Conservation (phyloP, 2,329 filamentous ascomycete genomes). For the Macrophomina tecta region DNA sequence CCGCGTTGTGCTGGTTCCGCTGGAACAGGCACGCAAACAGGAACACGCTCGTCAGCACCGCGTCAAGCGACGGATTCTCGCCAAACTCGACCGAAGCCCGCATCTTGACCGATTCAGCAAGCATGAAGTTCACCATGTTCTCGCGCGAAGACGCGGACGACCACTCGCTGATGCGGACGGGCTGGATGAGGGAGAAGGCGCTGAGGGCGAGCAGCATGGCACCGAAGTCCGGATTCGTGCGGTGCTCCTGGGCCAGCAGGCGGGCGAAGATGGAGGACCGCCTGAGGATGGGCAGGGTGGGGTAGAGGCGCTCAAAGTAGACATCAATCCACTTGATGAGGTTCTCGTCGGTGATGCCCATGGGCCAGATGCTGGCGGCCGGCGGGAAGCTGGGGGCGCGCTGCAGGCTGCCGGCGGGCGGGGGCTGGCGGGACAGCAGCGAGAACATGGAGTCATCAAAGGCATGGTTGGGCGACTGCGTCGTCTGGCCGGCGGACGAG, state of each 20-base stretch:
- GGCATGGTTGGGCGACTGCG: not conserved
- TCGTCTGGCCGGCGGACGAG: not conserved
- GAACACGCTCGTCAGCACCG: conserved; percentile 40
- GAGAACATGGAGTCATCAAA: conserved; percentile 17
- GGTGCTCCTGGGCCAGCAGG: conserved; percentile 51
- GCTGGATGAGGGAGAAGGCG: conserved; percentile 53
- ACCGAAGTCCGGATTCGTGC: conserved; percentile 50
- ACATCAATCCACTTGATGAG: conserved; percentile 49
- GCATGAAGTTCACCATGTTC: conserved; percentile 49
- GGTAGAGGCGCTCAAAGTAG: conserved; percentile 53
- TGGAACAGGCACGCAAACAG: conserved; percentile 40
- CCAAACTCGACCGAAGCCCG: conserved; percentile 48
- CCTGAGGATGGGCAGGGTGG: conserved; percentile 50
- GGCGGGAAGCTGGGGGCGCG: not conserved
- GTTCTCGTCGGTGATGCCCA: conserved; percentile 41
- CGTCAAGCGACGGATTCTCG: conserved; percentile 37
- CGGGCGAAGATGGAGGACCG: conserved; percentile 49
- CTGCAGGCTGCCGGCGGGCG: not conserved
- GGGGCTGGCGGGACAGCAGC: not conserved
- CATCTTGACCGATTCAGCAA: conserved; percentile 53
- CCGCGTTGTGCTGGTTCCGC: conserved; percentile 36
- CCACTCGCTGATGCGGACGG: conserved; percentile 51
- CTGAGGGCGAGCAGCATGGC: conserved; percentile 51
- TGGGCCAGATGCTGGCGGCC: conserved; percentile 12
- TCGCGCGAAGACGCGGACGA: conserved; percentile 36